phyloP scores from a whole-genome alignment of 169 alveolate species.

The Theileria luwenshuni region DNA sequence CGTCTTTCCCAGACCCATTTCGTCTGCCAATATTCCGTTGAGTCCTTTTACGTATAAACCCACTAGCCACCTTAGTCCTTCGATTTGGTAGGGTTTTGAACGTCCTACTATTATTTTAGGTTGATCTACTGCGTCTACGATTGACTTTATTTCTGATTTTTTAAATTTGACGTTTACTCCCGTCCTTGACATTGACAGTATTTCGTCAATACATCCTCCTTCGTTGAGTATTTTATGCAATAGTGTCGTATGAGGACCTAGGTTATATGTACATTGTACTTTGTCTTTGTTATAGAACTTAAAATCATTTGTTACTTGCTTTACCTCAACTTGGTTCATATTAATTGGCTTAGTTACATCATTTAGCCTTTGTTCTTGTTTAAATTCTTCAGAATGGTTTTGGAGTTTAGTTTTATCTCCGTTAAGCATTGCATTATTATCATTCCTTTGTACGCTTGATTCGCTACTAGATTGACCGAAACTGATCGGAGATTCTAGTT shows the following conservation, averaged over 20 bases:
- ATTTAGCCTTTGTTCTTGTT: no score
- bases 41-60: conserved; percentile 91
- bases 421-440: no score
- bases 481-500: neutral
- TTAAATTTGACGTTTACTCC: conserved; percentile 2
- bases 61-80: conserved; percentile 96
- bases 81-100: conserved; percentile 93
- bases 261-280: conserved; percentile 8
- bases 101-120: conserved; percentile 82
- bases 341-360: no score
- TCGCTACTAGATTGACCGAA: no score
- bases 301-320: no score
- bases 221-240: conserved; percentile 48
- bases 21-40: conserved; percentile 97
- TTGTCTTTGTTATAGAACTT: neutral
- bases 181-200: conserved; percentile 47
- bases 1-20: conserved; percentile 99
- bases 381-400: no score
- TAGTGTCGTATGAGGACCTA: conserved; percentile 16
- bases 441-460: no score
- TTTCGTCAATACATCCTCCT: conserved; percentile 40
- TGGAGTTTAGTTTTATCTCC: no score
- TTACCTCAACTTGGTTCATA: neutral
- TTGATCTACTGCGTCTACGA: conserved; percentile 36
- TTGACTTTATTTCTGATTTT: conserved; percentile 32